Conservation (phyloP, 2,329 filamentous ascomycete species). For the Ophiostoma sp. region DNA sequence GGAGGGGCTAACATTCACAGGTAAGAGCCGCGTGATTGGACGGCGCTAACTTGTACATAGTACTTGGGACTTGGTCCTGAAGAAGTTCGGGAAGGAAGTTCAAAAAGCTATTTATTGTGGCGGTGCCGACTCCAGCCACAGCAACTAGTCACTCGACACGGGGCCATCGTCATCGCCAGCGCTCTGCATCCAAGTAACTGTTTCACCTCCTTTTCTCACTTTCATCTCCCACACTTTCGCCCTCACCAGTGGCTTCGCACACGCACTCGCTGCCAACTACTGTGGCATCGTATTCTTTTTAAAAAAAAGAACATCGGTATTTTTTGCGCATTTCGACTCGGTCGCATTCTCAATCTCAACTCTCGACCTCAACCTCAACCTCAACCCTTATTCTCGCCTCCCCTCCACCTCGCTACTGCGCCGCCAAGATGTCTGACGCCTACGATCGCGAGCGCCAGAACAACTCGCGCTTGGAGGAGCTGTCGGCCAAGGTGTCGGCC, state of each 20-base stretch:
- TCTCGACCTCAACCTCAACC: neutral
- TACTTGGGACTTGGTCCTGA: neutral
- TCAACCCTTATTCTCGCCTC: neutral
- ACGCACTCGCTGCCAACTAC: neutral
- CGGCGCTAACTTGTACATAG: neutral
- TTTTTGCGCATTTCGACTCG: neutral
- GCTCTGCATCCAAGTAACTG: neutral
- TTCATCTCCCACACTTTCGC: neutral
- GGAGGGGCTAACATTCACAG: conserved; percentile 22
- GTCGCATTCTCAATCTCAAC: neutral
- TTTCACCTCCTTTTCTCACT: conserved; percentile 8
- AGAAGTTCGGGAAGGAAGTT: neutral
- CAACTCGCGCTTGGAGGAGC: conserved; percentile 86
- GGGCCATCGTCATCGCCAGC: conserved; percentile 10
- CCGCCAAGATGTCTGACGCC: conserved; percentile 61
- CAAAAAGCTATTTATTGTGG: neutral
- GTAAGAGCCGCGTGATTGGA: neutral
- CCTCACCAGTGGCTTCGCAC: neutral
- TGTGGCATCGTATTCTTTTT: neutral
- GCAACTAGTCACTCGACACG: neutral
- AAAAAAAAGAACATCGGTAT: neutral
- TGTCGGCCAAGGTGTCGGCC: conserved; percentile 84
- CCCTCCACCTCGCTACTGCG: no score
- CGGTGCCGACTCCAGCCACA: conserved; percentile 10
- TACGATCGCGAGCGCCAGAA: conserved; percentile 86